phyloP scores from a whole-genome alignment of 768 basidiomycete genomes.

The Exidia glandulosa region DNA sequence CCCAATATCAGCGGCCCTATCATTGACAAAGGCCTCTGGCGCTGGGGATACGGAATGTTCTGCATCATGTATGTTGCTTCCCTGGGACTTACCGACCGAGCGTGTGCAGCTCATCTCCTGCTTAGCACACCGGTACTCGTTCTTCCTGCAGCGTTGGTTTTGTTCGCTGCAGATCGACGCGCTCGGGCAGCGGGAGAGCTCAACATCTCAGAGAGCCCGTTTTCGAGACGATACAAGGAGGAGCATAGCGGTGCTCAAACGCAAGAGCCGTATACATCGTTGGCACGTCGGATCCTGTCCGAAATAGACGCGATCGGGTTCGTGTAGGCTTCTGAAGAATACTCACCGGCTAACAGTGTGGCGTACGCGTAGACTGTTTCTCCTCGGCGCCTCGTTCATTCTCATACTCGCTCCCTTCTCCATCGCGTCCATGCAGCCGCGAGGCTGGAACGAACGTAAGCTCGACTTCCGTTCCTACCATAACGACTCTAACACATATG shows the following conservation, averaged over 20 bases:
- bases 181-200: neutral
- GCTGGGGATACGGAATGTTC: neutral
- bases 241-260: neutral
- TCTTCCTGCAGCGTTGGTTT: conserved; percentile 14
- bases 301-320: conserved; percentile 18
- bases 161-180: neutral
- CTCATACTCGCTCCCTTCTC: conserved; percentile 22
- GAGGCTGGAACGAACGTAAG: conserved; percentile 19
- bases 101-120: neutral
- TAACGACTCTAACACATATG: neutral
- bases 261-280: neutral
- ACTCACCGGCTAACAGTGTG: neutral
- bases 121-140: conserved; percentile 12
- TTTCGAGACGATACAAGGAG: neutral
- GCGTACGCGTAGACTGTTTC: conserved; percentile 9
- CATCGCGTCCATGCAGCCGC: conserved; percentile 13
- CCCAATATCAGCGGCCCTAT: neutral
- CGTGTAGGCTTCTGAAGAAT: neutral
- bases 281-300: conserved; percentile 7
- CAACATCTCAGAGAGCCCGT: neutral
- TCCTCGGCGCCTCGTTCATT: conserved; percentile 20
- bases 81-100: neutral
- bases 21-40: neutral
- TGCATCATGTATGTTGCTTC: neutral
- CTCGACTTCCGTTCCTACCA: conserved; percentile 3